Evolutionary conservation across 306 rosid species (phyloP).

Genomic region (Castanea crenata): DNA sequence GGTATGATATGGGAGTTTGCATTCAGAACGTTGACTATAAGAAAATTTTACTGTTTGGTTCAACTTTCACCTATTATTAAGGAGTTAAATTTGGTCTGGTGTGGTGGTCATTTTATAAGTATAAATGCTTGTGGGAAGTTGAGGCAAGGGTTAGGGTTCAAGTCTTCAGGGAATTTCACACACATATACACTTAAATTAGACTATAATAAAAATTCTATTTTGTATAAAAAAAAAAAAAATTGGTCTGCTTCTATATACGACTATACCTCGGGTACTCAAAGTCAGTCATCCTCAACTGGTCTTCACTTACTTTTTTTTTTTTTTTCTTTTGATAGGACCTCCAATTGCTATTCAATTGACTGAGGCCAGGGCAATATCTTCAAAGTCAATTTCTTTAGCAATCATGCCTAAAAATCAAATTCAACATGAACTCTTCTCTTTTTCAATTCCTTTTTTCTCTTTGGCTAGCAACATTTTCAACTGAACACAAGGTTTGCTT

Average conservation of each 20-base stretch:
- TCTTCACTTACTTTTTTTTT: background rate
- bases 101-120: no score
- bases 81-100: background rate
- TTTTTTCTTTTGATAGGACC: background rate
- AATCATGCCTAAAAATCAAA: background rate
- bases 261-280: background rate
- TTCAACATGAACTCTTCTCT: no score
- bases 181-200: no score
- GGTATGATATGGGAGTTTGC: background rate
- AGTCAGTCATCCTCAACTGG: background rate
- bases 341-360: background rate
- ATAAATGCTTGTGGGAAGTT: no score
- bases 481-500: no score
- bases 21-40: background rate
- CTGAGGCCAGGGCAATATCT: background rate
- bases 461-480: no score
- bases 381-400: background rate
- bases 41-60: background rate
- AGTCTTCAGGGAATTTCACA: no score
- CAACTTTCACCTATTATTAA: background rate
- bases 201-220: no score
- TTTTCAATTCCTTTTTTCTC: no score
- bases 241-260: background rate
- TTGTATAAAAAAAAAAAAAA: no score
- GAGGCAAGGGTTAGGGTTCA: no score